These are phyloP conservation scores for Mucor velutinosus DNA, from an alignment of 371 early-diverging fungal species.

Conservation along the genomic window DNA sequence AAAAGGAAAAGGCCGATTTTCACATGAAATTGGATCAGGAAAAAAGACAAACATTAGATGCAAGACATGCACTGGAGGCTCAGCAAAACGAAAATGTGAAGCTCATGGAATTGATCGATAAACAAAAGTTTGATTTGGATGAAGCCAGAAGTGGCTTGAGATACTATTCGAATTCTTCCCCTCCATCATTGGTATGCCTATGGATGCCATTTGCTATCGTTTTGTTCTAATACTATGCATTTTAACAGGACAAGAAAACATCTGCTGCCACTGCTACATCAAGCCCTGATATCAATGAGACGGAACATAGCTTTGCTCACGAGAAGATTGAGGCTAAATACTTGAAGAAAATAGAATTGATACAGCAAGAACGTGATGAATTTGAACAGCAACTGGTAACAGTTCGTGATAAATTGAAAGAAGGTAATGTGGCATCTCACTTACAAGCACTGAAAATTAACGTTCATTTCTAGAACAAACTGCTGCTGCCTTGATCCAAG, in stretches of 20 bases:
- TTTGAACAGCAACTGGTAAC: not conserved
- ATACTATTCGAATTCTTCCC: not conserved
- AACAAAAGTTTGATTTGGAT: slow-evolving; percentile 34
- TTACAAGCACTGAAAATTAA: not conserved
- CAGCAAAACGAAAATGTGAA: slow-evolving; percentile 16
- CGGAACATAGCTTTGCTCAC: not conserved
- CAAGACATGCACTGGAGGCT: slow-evolving; percentile 6
- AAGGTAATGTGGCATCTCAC: not conserved
- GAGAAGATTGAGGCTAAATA: not conserved
- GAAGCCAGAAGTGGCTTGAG: slow-evolving; percentile 21
- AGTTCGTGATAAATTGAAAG: not conserved
- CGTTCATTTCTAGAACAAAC: not conserved
- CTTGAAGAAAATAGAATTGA: not conserved
- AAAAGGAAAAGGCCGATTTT: slow-evolving; percentile 13
- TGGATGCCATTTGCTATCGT: not conserved
- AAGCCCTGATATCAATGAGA: not conserved
- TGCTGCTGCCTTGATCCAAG: not conserved
- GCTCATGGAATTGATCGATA: slow-evolving; percentile 28
- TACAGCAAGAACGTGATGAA: not conserved
- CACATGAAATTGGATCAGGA: slow-evolving; percentile 7
- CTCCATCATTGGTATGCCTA: not conserved
- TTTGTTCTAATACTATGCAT: not conserved
- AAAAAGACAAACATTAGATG: not conserved
- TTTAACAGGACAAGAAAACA: not conserved
- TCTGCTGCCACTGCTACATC: not conserved